Conservation (phyloP, 495 filamentous ascomycete species). For the Penicillium subrubescens region DNA sequence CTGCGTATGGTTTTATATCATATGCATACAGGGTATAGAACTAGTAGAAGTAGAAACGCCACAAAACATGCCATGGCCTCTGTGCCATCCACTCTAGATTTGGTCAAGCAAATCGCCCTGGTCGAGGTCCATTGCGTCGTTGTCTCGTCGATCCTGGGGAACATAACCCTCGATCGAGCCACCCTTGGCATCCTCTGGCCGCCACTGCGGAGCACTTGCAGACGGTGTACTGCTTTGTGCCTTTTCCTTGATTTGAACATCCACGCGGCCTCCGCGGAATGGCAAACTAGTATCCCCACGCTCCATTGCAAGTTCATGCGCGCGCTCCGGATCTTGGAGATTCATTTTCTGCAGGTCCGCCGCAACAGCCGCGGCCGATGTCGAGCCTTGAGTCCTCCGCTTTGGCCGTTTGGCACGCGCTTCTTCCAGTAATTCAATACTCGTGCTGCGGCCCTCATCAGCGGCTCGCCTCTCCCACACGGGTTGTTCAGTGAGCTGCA, state of each 20-base stretch:
- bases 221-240: slow-evolving; percentile 14
- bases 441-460: slow-evolving; percentile 34
- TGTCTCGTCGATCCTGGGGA: slow-evolving; percentile 26
- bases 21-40: slow-evolving; percentile 27
- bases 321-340: slow-evolving; percentile 30
- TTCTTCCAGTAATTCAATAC: slow-evolving; percentile 60
- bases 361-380: slow-evolving; percentile 26
- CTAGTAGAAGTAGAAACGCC: slow-evolving; percentile 14
- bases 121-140: slow-evolving; percentile 20
- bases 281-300: slow-evolving; percentile 43
- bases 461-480: slow-evolving; percentile 69
- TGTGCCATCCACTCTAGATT: slow-evolving; percentile 29
- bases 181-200: slow-evolving; percentile 39
- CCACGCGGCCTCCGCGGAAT: slow-evolving; percentile 36
- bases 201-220: slow-evolving; percentile 33
- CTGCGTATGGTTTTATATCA: slow-evolving; percentile 21
- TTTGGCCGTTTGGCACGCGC: slow-evolving; percentile 25
- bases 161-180: slow-evolving; percentile 52
- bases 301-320: slow-evolving; percentile 48
- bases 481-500: slow-evolving; percentile 78
- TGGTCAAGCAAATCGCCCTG: slow-evolving; percentile 39
- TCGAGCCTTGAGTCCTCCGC: slow-evolving; percentile 16
- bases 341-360: slow-evolving; percentile 37
- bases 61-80: slow-evolving; percentile 10
- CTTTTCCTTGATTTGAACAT: slow-evolving; percentile 46